A percentile compares a stretch with the other conserved stretches of the same genome.
These are phyloP conservation scores for Nakazawaea sp. DNA, from an alignment of 805 yeast genomes.

Conservation along the genomic window DNA sequence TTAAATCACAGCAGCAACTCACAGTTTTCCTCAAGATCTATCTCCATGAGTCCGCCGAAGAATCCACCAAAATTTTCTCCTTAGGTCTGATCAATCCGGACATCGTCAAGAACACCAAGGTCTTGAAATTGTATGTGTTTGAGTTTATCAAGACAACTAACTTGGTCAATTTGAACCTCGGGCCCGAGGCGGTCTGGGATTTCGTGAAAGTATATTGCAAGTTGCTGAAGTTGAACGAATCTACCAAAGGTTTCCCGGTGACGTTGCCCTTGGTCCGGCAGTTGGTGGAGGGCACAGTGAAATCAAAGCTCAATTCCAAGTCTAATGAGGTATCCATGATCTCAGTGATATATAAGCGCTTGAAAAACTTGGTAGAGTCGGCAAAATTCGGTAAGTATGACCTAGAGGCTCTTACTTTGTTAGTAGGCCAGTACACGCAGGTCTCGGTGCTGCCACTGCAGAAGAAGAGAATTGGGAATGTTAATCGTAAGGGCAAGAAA, in stretches of 20 bases:
- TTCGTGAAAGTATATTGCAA: constrained; percentile 48
- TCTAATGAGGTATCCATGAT: constrained; percentile 42
- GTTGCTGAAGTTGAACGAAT: constrained; percentile 21
- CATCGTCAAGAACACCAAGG: constrained; percentile 44
- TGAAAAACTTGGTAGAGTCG: constrained; percentile 38
- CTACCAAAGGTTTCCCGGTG: constrained; percentile 23
- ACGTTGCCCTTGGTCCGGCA: constrained; percentile 34
- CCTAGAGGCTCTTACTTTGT: constrained; percentile 33
- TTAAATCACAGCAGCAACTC: constrained; percentile 52
- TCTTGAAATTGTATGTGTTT: constrained; percentile 43
- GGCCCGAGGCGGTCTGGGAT: constrained; percentile 60
- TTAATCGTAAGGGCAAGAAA: constrained; percentile 1
- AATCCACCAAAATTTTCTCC: constrained; percentile 53
- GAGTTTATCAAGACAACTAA: constrained; percentile 45
- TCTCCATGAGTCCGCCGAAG: constrained; percentile 55
- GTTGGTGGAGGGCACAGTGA: constrained; percentile 47
- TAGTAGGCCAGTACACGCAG: constrained; percentile 31
- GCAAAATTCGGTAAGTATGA: constrained; percentile 40
- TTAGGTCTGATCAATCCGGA: constrained; percentile 70
- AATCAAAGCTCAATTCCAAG: constrained; percentile 40
- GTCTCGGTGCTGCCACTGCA: neutral
- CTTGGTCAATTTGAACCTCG: constrained; percentile 46
- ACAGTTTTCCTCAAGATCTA: constrained; percentile 49
- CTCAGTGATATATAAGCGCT: constrained; percentile 41
- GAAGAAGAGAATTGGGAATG: constrained; percentile 14